Evolutionary conservation across 2,329 filamentous ascomycete species (phyloP), one percentile per base, ranked within the genome.

Genomic region (Arachnomyces sp.): DNA sequence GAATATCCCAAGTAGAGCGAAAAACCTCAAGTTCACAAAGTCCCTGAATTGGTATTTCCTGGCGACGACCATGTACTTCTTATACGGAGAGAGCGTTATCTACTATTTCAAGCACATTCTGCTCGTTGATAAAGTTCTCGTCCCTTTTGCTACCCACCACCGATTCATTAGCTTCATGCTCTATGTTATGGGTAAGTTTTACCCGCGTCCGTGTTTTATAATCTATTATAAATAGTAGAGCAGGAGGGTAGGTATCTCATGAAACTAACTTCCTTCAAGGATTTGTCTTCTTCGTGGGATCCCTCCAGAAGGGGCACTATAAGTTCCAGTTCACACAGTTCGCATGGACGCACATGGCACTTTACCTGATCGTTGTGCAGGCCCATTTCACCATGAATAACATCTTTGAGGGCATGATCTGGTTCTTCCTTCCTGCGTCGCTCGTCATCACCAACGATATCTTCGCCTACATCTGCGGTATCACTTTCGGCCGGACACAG

Each of bases 351-450:
- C 92, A 98, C 64, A 96, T 98, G 89, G 92, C 93, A 4, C 78
- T 98, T 14, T 96, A 94, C 71, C 74, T 98, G 56, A 95, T 98
- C 55, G 90, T 96, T 30, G 89, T 95, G 4, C 89, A 98, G 66
- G 89, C 92, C 11, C 92, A 98, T 63, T 98, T 98, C 64, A 87
- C 96, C 69, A 96, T 98, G 86, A 98, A 98, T 75, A 98, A 98
- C 66, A 84, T 98, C 50, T 93, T 98, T 54, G 92, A 98, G 69
- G 92, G 92, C 69, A 88, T 98, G 85, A 94, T 98, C 62, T 98
- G 92, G 92, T 96, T 98, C 74, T 95, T 96, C 75, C 69, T 98
- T 33, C 92, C 92, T 6, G 89, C 87, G 6, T 83, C 87, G 39
- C 77, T 98, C 53, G 92, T 98, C 62, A 95, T 98, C 60, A 95